Percentiles rank a stretch among this genome's conserved stretches.
Evolutionary conservation across 2,329 filamentous ascomycete genomes (phyloP).

Genomic region (Calonectria pseudoturangicola): DNA sequence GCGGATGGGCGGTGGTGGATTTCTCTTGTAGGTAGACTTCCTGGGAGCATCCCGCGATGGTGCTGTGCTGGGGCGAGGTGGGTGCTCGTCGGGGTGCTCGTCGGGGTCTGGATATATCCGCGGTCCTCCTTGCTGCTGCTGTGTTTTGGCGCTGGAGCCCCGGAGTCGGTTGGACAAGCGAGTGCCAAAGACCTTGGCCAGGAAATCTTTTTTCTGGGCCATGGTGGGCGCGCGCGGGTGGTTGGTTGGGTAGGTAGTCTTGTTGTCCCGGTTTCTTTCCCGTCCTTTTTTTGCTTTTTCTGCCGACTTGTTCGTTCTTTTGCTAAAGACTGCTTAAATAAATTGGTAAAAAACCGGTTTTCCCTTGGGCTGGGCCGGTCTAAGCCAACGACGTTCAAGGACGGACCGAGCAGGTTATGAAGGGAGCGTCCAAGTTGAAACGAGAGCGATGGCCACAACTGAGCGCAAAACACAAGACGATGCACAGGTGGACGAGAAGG

Average conservation of each 20-base stretch:
- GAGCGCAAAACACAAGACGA: neutral
- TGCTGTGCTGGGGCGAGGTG: constrained; percentile 7
- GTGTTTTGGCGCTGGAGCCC: neutral
- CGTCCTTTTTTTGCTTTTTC: neutral
- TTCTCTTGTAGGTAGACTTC: constrained; percentile 5
- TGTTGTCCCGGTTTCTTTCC: neutral
- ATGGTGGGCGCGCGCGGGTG: neutral
- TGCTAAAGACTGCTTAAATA: too few species aligned
- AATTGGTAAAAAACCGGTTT: neutral
- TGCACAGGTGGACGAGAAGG: neutral
- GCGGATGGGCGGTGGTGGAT: constrained; percentile 9
- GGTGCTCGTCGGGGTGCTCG: constrained; percentile 11
- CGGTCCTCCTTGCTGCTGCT: neutral
- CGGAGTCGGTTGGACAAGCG: constrained; percentile 29
- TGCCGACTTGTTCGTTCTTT: too few species aligned
- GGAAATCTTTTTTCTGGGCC: constrained; percentile 16
- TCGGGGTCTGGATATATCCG: neutral
- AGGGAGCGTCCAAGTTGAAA: constrained; percentile 5
- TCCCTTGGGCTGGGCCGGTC: neutral
- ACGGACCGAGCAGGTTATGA: neutral
- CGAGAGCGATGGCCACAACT: constrained; percentile 9
- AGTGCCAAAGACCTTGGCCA: constrained; percentile 28
- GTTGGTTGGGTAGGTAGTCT: too few species aligned
- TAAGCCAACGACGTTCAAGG: neutral
- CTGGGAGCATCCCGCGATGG: constrained; percentile 8